Percentiles rank a stretch among this genome's conserved stretches.
These are phyloP conservation scores for Cicer chorassanicum DNA, from an alignment of 306 rosid species.

Conservation along the genomic window DNA sequence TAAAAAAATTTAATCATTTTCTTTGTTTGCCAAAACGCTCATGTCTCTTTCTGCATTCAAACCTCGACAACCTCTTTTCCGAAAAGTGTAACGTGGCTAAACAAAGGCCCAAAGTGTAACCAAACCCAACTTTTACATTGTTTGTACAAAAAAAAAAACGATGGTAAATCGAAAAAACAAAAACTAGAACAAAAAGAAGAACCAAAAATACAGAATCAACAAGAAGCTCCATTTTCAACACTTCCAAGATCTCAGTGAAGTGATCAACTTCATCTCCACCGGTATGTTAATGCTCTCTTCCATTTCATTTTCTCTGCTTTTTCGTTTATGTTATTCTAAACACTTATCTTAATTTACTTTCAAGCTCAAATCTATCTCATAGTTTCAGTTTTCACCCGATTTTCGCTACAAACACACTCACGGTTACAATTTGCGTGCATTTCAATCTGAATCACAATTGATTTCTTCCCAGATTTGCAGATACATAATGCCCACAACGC, in stretches of 20 bases:
- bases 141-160: background rate
- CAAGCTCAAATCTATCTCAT: slow-evolving; percentile 28
- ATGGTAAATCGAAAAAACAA: background rate
- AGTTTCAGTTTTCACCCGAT: background rate
- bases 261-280: slow-evolving; percentile 13
- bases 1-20: background rate
- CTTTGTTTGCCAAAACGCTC: background rate
- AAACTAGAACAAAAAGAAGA: background rate
- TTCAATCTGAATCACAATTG: slow-evolving; percentile 2
- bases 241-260: slow-evolving; percentile 39
- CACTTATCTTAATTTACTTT: background rate
- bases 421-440: slow-evolving; percentile 20
- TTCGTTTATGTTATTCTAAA: slow-evolving; percentile 1
- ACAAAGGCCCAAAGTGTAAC: slow-evolving; percentile 29
- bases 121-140: slow-evolving; percentile 5
- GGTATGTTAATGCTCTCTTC: slow-evolving; percentile 27
- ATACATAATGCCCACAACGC: background rate
- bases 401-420: slow-evolving; percentile 10
- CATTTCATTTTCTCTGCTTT: background rate
- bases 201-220: background rate
- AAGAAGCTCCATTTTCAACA: slow-evolving; percentile 20
- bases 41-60: background rate
- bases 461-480: slow-evolving; percentile 10
- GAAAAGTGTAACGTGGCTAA: slow-evolving; percentile 40
- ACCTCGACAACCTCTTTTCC: background rate